phyloP scores from a whole-genome alignment of 805 yeast species.

The Jamesozyma lodderae region DNA sequence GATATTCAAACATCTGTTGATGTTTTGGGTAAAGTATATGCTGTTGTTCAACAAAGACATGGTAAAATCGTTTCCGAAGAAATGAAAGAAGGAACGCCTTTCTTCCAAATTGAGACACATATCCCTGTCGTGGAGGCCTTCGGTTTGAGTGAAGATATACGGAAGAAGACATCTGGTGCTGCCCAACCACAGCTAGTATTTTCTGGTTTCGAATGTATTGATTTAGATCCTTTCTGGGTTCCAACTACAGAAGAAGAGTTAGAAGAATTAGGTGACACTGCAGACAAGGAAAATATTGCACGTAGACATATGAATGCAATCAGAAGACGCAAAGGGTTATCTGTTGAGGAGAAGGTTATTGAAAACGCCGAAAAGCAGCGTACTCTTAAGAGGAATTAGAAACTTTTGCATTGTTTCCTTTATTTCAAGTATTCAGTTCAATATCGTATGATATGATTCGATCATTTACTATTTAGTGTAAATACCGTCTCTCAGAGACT shows the following conservation, averaged over 20 bases:
- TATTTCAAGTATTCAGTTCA: too few species aligned
- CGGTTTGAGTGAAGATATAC: constrained; percentile 90
- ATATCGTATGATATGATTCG: too few species aligned
- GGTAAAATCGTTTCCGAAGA: constrained; percentile 86
- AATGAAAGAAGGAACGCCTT: constrained; percentile 97
- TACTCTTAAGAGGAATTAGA: constrained; percentile 62
- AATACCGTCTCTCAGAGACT: too few species aligned
- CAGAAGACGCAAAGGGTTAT: constrained; percentile 79
- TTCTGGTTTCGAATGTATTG: constrained; percentile 77
- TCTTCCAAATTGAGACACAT: constrained; percentile 75
- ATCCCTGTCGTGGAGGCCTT: constrained; percentile 94
- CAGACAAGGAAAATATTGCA: constrained; percentile 88
- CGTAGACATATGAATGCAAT: constrained; percentile 75
- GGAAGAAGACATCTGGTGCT: constrained; percentile 91
- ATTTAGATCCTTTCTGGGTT: constrained; percentile 97
- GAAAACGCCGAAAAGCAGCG: constrained; percentile 92
- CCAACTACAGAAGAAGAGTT: constrained; percentile 96
- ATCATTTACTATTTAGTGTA: too few species aligned
- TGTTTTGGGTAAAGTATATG: constrained; percentile 90
- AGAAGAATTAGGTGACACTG: constrained; percentile 85
- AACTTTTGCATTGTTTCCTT: too few species aligned
- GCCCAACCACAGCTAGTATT: constrained; percentile 94
- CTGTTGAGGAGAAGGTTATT: constrained; percentile 82
- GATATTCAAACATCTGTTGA: constrained; percentile 94
- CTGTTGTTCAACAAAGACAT: constrained; percentile 80